phyloP scores from a whole-genome alignment of 1,284 basidiomycete species.

The Microbotryum scabiosae region DNA sequence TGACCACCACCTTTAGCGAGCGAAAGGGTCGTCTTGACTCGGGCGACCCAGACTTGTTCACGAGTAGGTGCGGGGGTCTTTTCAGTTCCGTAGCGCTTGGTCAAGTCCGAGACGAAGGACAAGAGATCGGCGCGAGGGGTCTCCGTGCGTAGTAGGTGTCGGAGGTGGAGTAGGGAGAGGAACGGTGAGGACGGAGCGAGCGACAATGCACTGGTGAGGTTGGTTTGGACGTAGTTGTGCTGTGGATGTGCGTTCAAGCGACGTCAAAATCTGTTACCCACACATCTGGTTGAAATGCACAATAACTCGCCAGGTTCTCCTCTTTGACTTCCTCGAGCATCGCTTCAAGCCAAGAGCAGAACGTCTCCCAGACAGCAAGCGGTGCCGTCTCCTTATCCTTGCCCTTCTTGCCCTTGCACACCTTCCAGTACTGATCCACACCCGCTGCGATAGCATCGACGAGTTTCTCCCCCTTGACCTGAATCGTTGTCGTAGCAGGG shows the following conservation, averaged over 20 bases:
- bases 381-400: conserved; percentile 11
- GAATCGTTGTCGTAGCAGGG: conserved; percentile 3
- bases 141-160: conserved; percentile 13
- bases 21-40: conserved; percentile 10
- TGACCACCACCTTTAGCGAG: background rate
- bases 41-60: conserved; percentile 26
- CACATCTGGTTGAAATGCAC: too few species aligned
- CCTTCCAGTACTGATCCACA: conserved; percentile 25
- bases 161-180: conserved; percentile 22
- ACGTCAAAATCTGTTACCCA: too few species aligned
- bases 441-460: conserved; percentile 29
- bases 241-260: background rate
- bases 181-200: conserved; percentile 18
- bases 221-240: conserved; percentile 21
- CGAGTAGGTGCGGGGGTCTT: background rate
- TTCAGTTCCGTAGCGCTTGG: conserved; percentile 5
- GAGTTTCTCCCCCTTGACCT: conserved; percentile 23
- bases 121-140: conserved; percentile 1
- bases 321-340: conserved; percentile 16
- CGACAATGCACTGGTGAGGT: conserved; percentile 12
- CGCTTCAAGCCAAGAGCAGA: conserved; percentile 23
- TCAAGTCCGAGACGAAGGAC: conserved; percentile 6
- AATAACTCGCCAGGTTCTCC: conserved; percentile 15
- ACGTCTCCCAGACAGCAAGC: conserved; percentile 20
- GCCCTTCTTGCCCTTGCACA: conserved; percentile 15